These are phyloP conservation scores for Cupressus sempervirens DNA, from an alignment of 75 land plant genomes.

Conservation along the genomic window DNA sequence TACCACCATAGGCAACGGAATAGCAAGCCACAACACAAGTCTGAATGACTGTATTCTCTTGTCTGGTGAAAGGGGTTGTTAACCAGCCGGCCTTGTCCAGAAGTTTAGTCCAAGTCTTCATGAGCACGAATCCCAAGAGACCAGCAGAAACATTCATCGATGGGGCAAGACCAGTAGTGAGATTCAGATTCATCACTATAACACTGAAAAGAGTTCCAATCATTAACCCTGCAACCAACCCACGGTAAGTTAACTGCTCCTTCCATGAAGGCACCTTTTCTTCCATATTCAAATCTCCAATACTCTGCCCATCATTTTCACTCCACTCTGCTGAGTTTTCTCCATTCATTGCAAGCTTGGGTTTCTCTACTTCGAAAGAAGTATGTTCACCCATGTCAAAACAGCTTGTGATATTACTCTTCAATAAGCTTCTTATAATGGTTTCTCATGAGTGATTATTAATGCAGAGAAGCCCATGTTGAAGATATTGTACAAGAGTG, in stretches of 20 bases:
- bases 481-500: too few species aligned
- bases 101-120: conserved; percentile 41
- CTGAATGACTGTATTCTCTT: conserved; percentile 63
- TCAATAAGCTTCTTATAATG: not conserved
- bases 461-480: too few species aligned
- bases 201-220: conserved; percentile 69
- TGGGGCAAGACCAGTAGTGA: conserved; percentile 79
- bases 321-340: not conserved
- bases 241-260: conserved; percentile 62
- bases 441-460: too few species aligned
- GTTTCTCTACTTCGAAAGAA: not conserved
- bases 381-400: not conserved
- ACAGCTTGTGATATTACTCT: not conserved
- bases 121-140: conserved; percentile 66
- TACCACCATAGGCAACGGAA: conserved; percentile 46
- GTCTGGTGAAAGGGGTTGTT: conserved; percentile 42
- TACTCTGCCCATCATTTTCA: not conserved
- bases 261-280: conserved; percentile 43
- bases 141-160: conserved; percentile 87
- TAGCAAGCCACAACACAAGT: conserved; percentile 62
- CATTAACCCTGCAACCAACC: conserved; percentile 44
- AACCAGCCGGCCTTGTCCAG: conserved; percentile 28
- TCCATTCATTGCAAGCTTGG: not conserved
- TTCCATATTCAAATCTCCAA: not conserved
- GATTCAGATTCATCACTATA: conserved; percentile 74